Base-by-base conservation (phyloP, 1,284 basidiomycete genomes). In the Pascua sp. region DNA sequence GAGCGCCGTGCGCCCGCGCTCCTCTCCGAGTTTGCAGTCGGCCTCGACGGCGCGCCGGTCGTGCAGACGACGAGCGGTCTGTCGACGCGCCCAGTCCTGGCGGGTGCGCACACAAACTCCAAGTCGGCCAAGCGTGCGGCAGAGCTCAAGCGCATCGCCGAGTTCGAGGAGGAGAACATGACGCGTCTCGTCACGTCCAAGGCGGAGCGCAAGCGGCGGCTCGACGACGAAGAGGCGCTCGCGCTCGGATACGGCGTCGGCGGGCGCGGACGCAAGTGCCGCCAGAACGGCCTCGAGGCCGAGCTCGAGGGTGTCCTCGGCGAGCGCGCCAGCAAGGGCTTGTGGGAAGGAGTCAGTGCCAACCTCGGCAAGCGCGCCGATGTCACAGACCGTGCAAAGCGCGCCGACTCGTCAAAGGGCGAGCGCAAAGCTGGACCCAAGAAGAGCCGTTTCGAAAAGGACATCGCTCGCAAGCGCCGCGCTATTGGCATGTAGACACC, bases 101-200 rank as follows among this genome's bases (percentile, higher is more conserved):
- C 58, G 32, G 61, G 63, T 24, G 87, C 88, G 9, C 80, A 81
- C 37, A 67, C 73, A 51, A 77, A 76, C 59, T 69, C 68, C n/a
- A 55, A 63, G 9, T 71, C 69, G 4, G 67, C 69, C 16, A 76
- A 77, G 51, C 51, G 84, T 80, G 59, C 86, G 81, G 42, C 80
- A 80, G 53, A 80, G 84, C 81, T 98, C 59, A 84, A 86, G 65
- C 84, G 87, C 12, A 87, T 97, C 80, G 85, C 85, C 52, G 88
- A 91, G 63, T 98, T 91, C 76, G 95, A 98, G 78, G 95, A 98
- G 77, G 90, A 91, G 54, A 95, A 97, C 76, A 93, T 98, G 80
- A 92, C 89, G 36, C 86, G 95, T 55, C 75, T 98, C 55, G 84
- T 95, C 60, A 88, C 93, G 83, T 90, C 87, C 74, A 98, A 97